These are phyloP conservation scores for Rusavskia elegans DNA, from an alignment of 495 filamentous ascomycete genomes.

Conservation along the genomic window DNA sequence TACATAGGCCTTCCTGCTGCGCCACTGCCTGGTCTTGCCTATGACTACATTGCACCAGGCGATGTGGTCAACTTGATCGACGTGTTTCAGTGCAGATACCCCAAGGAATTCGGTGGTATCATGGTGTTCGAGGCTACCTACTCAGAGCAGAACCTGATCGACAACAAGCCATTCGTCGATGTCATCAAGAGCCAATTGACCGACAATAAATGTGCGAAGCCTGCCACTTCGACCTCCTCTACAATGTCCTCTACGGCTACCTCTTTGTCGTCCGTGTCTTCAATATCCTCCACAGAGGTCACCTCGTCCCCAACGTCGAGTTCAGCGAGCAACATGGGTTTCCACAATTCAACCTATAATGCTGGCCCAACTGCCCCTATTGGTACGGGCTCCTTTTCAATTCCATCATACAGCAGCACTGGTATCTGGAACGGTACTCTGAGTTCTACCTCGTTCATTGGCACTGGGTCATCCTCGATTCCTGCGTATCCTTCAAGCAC, in stretches of 20 bases:
- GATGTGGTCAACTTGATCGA: slow-evolving; percentile 33
- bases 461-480: background rate
- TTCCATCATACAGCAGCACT: background rate
- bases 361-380: background rate
- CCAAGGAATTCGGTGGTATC: slow-evolving; percentile 47
- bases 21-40: slow-evolving; percentile 10
- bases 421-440: background rate
- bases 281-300: background rate
- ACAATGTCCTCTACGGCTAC: slow-evolving; percentile 5
- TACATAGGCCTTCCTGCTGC: slow-evolving; percentile 51
- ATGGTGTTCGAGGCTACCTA: slow-evolving; percentile 59
- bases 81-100: slow-evolving; percentile 31
- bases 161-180: slow-evolving; percentile 26
- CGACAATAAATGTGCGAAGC: slow-evolving; percentile 8
- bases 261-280: background rate
- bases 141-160: slow-evolving; percentile 29
- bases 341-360: background rate
- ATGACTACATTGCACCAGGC: slow-evolving; percentile 28
- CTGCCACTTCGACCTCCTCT: slow-evolving; percentile 6
- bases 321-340: background rate
- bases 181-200: slow-evolving; percentile 28
- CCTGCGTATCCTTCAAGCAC: background rate
- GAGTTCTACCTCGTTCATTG: background rate
- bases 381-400: background rate
- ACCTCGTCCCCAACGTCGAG: background rate